Percentiles rank a stretch among this genome's conserved stretches.
phyloP scores from a whole-genome alignment of 257 asterid species.

The Euphrasia confusa region DNA sequence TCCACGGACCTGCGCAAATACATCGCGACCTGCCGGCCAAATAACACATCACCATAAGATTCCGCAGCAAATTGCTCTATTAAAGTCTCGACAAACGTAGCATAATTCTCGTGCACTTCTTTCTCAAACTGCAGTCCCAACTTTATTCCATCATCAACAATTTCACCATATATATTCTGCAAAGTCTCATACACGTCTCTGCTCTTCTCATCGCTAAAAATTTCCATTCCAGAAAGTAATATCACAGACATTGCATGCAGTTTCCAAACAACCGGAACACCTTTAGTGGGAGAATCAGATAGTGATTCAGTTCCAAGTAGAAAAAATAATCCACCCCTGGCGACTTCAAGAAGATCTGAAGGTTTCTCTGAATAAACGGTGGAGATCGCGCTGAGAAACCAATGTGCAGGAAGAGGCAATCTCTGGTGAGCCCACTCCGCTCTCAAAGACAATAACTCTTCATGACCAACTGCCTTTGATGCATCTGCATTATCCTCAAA shows the following conservation, averaged over 20 bases:
- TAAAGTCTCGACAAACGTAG: conserved; percentile 68
- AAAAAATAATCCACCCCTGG: conserved; percentile 78
- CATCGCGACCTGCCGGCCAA: conserved; percentile 79
- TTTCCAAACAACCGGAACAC: conserved; percentile 78
- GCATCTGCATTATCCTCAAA: conserved; percentile 46
- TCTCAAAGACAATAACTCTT: conserved; percentile 42
- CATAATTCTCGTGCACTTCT: conserved; percentile 65
- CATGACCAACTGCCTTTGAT: conserved; percentile 19
- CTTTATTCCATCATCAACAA: conserved; percentile 32
- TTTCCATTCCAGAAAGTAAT: conserved; percentile 57
- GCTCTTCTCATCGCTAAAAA: conserved; percentile 77
- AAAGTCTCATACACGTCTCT: conserved; percentile 57
- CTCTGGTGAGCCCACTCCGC: conserved; percentile 85
- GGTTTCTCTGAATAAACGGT: conserved; percentile 35
- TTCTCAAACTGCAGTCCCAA: conserved; percentile 44
- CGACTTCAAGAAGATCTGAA: conserved; percentile 40
- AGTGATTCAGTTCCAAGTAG: conserved; percentile 73
- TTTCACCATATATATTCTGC: conserved; percentile 67
- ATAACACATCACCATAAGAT: conserved; percentile 78
- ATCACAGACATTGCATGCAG: conserved; percentile 76
- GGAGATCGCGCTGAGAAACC: conserved; percentile 91
- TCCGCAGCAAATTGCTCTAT: conserved; percentile 92
- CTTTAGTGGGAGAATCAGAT: conserved; percentile 34
- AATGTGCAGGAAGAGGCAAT: conserved; percentile 79
- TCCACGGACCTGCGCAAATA: conserved; percentile 70